phyloP scores from a whole-genome alignment of 768 basidiomycete genomes.

The Leccinum broughii region DNA sequence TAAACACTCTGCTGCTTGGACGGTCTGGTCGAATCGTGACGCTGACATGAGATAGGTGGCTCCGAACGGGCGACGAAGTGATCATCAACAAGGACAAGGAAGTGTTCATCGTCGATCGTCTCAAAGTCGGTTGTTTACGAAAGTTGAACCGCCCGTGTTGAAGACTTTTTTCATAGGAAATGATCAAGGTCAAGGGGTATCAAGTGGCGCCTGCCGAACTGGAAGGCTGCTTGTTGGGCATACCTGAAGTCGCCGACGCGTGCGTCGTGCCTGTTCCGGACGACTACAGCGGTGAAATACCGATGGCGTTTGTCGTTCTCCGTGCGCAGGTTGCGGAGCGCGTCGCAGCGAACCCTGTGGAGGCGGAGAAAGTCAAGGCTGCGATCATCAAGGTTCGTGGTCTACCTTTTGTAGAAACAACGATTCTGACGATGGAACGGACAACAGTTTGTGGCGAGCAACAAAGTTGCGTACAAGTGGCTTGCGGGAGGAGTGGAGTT shows the following conservation, averaged over 20 bases:
- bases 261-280: slow-evolving; percentile 69
- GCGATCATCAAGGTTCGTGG: slow-evolving; percentile 49
- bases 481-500: slow-evolving; percentile 61
- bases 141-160: neutral
- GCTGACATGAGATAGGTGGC: slow-evolving; percentile 48
- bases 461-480: slow-evolving; percentile 59
- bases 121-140: slow-evolving; percentile 46
- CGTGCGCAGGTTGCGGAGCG: slow-evolving; percentile 40
- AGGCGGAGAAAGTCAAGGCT: slow-evolving; percentile 39
- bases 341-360: slow-evolving; percentile 30
- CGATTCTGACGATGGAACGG: slow-evolving; percentile 3
- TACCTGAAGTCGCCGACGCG: slow-evolving; percentile 57
- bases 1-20: slow-evolving; percentile 27
- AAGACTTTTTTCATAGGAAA: slow-evolving; percentile 43
- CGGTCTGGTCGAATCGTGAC: neutral
- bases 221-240: slow-evolving; percentile 62
- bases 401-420: neutral
- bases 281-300: slow-evolving; percentile 72
- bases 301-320: slow-evolving; percentile 66
- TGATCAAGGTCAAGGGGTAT: slow-evolving; percentile 69
- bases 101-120: slow-evolving; percentile 59
- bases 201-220: slow-evolving; percentile 77
- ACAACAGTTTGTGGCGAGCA: slow-evolving; percentile 51
- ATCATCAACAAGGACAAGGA: slow-evolving; percentile 53
- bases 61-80: slow-evolving; percentile 68